These are phyloP conservation scores for Botrytis paeoniae DNA, from an alignment of 2,329 filamentous ascomycete genomes.

Conservation along the genomic window DNA sequence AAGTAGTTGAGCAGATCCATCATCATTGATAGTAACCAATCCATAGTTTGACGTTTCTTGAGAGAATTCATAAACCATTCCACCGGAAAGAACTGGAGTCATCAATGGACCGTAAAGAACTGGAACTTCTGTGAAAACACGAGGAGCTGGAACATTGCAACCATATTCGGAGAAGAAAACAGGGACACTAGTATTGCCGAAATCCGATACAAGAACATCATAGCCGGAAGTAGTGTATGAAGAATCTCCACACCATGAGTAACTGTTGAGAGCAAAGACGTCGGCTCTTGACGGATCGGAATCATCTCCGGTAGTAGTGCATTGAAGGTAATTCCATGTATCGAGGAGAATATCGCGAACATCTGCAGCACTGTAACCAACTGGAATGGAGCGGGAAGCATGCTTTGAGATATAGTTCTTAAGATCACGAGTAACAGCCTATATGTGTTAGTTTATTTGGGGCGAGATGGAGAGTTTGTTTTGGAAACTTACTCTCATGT, in stretches of 20 bases:
- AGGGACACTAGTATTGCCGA: conserved; percentile 64
- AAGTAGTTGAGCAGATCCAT: conserved; percentile 56
- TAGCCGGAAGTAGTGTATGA: conserved; percentile 62
- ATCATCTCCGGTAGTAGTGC: conserved; percentile 53
- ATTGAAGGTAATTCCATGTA: conserved; percentile 72
- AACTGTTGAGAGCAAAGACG: conserved; percentile 76
- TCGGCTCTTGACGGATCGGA: conserved; percentile 64
- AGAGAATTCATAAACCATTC: conserved; percentile 77
- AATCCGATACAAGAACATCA: conserved; percentile 60
- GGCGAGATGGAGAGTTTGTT: not conserved
- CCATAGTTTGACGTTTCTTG: conserved; percentile 67
- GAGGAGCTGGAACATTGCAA: conserved; percentile 70
- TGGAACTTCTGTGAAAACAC: conserved; percentile 72
- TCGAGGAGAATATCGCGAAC: conserved; percentile 71
- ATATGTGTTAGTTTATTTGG: conserved; percentile 36
- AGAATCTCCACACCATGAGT: conserved; percentile 68
- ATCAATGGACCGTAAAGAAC: conserved; percentile 71
- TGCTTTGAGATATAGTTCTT: conserved; percentile 77
- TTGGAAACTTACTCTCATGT: conserved; percentile 49
- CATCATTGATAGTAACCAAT: conserved; percentile 59
- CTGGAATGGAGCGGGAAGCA: conserved; percentile 64
- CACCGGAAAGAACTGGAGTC: conserved; percentile 67
- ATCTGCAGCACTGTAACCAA: conserved; percentile 79
- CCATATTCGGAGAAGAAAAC: conserved; percentile 82
- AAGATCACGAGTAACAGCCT: conserved; percentile 73